These are phyloP conservation scores for Acanthochlamys bracteata DNA, from an alignment of 106 monocot genomes.

Conservation along the genomic window DNA sequence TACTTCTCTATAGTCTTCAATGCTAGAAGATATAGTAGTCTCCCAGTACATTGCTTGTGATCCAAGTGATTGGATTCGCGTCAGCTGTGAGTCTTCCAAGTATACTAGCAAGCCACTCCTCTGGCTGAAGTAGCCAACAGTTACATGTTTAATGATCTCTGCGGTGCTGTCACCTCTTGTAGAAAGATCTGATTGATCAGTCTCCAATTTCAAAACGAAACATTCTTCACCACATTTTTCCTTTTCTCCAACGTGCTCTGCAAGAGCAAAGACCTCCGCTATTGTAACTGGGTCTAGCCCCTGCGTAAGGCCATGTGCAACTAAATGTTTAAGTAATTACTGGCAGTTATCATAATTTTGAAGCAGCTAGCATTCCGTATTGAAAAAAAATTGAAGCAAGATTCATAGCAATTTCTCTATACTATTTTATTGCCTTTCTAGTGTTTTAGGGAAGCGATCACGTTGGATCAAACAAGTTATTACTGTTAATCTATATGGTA, in stretches of 20 bases:
- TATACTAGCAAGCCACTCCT: conserved; percentile 59
- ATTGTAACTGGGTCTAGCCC: conserved; percentile 69
- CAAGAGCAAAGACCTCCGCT: conserved; percentile 51
- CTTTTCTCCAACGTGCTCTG: conserved; percentile 50
- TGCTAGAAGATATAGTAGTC: conserved; percentile 45
- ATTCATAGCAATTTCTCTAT: too few species aligned
- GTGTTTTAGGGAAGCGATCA: too few species aligned
- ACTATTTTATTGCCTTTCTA: too few species aligned
- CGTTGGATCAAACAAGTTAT: too few species aligned
- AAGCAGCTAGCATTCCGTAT: not conserved
- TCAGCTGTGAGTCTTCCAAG: conserved; percentile 74
- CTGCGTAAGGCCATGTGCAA: conserved; percentile 12
- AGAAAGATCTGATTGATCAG: conserved; percentile 28
- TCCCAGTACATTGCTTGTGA: conserved; percentile 59
- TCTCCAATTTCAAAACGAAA: conserved; percentile 48
- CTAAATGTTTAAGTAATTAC: not conserved
- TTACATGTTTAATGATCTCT: conserved; percentile 61
- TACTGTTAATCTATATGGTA: too few species aligned
- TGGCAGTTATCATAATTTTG: not conserved
- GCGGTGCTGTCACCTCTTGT: conserved; percentile 48
- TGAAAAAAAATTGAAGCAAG: too few species aligned
- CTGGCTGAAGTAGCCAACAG: conserved; percentile 85
- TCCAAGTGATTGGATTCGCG: conserved; percentile 46
- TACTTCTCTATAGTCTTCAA: conserved; percentile 49
- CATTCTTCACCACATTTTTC: conserved; percentile 54